Percentiles rank a stretch among this genome's conserved stretches.
These are phyloP conservation scores for Corylus avellana DNA, from an alignment of 306 rosid species.

Conservation along the genomic window DNA sequence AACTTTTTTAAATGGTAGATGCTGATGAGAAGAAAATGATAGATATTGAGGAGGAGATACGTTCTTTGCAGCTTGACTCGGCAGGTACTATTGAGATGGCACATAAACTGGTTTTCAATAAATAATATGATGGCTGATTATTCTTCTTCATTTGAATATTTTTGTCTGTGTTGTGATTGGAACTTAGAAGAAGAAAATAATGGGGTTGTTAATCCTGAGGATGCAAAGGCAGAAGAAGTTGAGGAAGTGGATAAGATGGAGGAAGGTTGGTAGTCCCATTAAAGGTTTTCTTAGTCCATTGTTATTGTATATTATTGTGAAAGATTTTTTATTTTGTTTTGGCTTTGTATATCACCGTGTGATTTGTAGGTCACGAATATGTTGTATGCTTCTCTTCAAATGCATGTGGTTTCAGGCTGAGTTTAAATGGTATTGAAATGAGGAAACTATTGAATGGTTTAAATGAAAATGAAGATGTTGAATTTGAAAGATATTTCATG, in stretches of 20 bases:
- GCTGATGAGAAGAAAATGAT: slow-evolving; percentile 55
- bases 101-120: background rate
- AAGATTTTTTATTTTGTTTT: slow-evolving; percentile 6
- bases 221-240: slow-evolving; percentile 55
- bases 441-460: background rate
- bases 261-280: slow-evolving; percentile 66
- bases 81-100: slow-evolving; percentile 49
- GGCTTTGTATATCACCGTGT: background rate
- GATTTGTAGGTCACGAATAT: background rate
- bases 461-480: background rate
- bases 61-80: slow-evolving; percentile 85
- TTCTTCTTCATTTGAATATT: slow-evolving; percentile 26
- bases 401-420: background rate
- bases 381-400: background rate
- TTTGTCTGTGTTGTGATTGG: slow-evolving; percentile 22
- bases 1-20: slow-evolving; percentile 52
- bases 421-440: background rate
- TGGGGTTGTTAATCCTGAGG: slow-evolving; percentile 59
- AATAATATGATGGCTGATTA: background rate
- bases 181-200: slow-evolving; percentile 60
- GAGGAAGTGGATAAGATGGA: slow-evolving; percentile 57
- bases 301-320: background rate
- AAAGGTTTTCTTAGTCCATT: slow-evolving; percentile 8
- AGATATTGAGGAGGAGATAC: slow-evolving; percentile 93
- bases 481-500: background rate